phyloP scores from a whole-genome alignment of 2,329 filamentous ascomycete genomes.

The Lachnellula cervina region DNA sequence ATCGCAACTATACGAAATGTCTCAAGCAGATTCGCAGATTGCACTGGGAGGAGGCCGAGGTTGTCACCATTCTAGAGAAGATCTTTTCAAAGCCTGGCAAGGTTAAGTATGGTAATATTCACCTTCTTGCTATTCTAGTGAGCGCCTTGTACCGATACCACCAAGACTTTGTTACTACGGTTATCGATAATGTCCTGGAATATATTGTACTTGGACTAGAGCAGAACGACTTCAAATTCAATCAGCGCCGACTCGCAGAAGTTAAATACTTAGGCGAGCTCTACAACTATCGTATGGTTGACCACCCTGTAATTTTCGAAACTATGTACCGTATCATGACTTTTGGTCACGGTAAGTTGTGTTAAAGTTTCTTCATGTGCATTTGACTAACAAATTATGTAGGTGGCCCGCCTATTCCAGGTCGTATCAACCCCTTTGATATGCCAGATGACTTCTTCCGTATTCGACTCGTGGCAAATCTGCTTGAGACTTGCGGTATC shows the following conservation, averaged over 20 bases:
- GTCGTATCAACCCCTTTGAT: slow-evolving; percentile 72
- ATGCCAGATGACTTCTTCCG: slow-evolving; percentile 93
- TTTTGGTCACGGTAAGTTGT: slow-evolving; percentile 64
- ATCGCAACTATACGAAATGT: slow-evolving; percentile 88
- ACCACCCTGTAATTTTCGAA: slow-evolving; percentile 93
- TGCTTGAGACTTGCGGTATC: slow-evolving; percentile 92
- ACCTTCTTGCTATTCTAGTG: slow-evolving; percentile 84
- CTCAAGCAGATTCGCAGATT: slow-evolving; percentile 91
- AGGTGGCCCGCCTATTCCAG: slow-evolving; percentile 75
- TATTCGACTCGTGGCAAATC: slow-evolving; percentile 80
- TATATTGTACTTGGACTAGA: slow-evolving; percentile 84
- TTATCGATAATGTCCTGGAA: slow-evolving; percentile 89
- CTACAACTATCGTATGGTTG: slow-evolving; percentile 96
- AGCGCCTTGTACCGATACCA: slow-evolving; percentile 89
- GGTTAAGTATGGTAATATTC: slow-evolving; percentile 95
- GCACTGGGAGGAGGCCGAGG: slow-evolving; percentile 91
- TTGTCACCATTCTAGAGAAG: slow-evolving; percentile 54
- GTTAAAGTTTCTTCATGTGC: background rate
- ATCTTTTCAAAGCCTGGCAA: slow-evolving; percentile 95
- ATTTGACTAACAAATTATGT: slow-evolving; percentile 24
- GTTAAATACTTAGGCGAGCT: slow-evolving; percentile 95
- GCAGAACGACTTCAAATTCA: slow-evolving; percentile 95
- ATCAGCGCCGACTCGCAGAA: slow-evolving; percentile 89
- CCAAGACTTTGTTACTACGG: slow-evolving; percentile 80
- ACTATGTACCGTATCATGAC: slow-evolving; percentile 91